Evolutionary conservation across 148 eudicot species (phyloP).

Genomic region (Amaranthus cruentus): DNA sequence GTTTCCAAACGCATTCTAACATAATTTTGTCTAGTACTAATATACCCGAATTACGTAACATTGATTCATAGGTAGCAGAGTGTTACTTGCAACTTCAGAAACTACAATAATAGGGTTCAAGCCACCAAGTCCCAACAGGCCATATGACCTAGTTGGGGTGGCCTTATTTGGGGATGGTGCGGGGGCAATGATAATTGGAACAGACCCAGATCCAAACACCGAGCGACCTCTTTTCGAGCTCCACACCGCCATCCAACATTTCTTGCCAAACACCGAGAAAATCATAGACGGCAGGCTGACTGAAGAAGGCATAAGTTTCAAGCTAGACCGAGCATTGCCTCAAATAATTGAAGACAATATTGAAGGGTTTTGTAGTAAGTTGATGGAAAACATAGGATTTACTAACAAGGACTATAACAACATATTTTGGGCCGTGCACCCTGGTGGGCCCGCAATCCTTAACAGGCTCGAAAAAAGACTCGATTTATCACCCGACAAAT

Average conservation of each 20-base stretch:
- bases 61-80: conserved; percentile 38
- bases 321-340: conserved; percentile 67
- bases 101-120: conserved; percentile 85
- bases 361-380: conserved; percentile 50
- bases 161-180: conserved; percentile 98
- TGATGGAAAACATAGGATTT: conserved; percentile 42
- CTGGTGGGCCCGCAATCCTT: conserved; percentile 90
- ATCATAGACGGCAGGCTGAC: conserved; percentile 84
- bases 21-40: no score
- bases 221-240: conserved; percentile 81
- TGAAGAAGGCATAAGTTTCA: conserved; percentile 94
- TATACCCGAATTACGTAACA: background rate
- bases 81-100: conserved; percentile 78
- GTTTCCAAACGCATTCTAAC: no score
- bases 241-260: conserved; percentile 73
- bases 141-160: conserved; percentile 84
- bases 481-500: conserved; percentile 54
- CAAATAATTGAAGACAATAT: conserved; percentile 86
- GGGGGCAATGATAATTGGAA: conserved; percentile 80
- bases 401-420: conserved; percentile 50
- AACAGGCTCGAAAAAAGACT: conserved; percentile 78
- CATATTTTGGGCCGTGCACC: conserved; percentile 96
- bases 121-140: conserved; percentile 73
- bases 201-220: conserved; percentile 32
- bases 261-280: conserved; percentile 77